Evolutionary conservation across 768 basidiomycete genomes (phyloP), one percentile per base, ranked within the genome.

Genomic region (Auricularia heimuer): DNA sequence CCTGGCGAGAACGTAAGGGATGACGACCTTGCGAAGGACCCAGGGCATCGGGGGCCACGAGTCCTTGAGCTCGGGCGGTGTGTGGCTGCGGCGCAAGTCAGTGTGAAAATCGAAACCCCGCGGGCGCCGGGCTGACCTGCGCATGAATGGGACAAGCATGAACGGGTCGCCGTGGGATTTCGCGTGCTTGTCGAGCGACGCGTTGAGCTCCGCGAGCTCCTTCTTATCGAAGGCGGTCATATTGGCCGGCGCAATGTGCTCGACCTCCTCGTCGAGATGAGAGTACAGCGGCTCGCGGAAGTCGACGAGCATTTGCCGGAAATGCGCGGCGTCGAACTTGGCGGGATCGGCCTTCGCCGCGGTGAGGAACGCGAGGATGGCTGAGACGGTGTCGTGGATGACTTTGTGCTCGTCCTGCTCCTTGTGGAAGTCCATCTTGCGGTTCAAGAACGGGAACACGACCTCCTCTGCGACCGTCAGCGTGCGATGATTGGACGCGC

Each of bases 31-130:
- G 37, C 75, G 74, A 2, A 79, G 65, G 21, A 78, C 61, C 77
- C 78, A 77, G 3, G 78, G 76, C 67, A 79, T 71, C 1, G 69
- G 66, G 0, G 79, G 79, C 74, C 75, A 80, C n/a, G 69, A 62
- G 16, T 70, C 71, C 66, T 78, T 78, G 66, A 70, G 71, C 33
- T 76, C 75, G 2, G 75, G 71, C 21, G 77, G 72, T 6, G 75
- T 79, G 66, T 80, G 78, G 63, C 77, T 79, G 58, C 60, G n/a
- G n/a, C 33, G n/a, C 4, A 18, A 18, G 44, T 45, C 44, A 45
- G 44, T 45, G 44, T 29, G 29, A 29, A 29, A 29, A 29, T 29
- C 29, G 29, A 29, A 29, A 29, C 29, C 2, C 29, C 29, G 29
- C 29, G 29, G 29, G 29, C 29, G 29, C 29, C 29, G 29, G 29